Percentiles rank a stretch among this genome's conserved stretches.
Conservation (phyloP, 352 stramenopile species). For the Thalassiosira pacifica region DNA sequence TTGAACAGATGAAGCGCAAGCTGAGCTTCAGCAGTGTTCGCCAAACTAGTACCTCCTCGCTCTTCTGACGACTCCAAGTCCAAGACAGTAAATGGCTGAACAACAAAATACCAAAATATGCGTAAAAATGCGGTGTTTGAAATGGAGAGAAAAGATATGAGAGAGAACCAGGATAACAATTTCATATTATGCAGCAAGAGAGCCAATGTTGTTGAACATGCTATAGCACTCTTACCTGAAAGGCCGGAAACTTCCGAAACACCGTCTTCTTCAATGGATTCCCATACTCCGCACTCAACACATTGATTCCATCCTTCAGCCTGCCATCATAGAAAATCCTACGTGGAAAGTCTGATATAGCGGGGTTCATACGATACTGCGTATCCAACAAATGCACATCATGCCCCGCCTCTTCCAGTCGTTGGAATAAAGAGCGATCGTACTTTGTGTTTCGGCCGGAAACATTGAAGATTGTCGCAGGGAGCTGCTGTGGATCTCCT, state of each 20-base stretch:
- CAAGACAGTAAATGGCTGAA: constrained; percentile 80
- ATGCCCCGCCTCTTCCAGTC: constrained; percentile 83
- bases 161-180: constrained; percentile 21
- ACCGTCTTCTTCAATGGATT: constrained; percentile 70
- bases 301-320: constrained; percentile 82
- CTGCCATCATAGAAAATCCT: constrained; percentile 96
- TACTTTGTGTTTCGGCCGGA: constrained; percentile 71
- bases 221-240: constrained; percentile 58
- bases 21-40: constrained; percentile 80
- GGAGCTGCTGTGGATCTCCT: constrained; percentile 88
- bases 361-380: constrained; percentile 99
- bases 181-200: no score
- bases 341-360: constrained; percentile 97
- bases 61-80: constrained; percentile 86
- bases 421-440: constrained; percentile 80
- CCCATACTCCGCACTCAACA: constrained; percentile 74
- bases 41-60: constrained; percentile 79
- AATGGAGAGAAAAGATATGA: no score
- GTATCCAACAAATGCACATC: constrained; percentile 84
- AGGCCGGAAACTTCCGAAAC: constrained; percentile 49
- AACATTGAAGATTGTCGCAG: constrained; percentile 79
- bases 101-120: no score
- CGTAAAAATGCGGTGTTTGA: no score
- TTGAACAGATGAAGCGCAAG: constrained; percentile 80
- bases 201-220: no score